A percentile compares a stretch with the other conserved stretches of the same genome.
phyloP scores from a whole-genome alignment of 805 yeast species.

The Wickerhamiella parazyma region DNA sequence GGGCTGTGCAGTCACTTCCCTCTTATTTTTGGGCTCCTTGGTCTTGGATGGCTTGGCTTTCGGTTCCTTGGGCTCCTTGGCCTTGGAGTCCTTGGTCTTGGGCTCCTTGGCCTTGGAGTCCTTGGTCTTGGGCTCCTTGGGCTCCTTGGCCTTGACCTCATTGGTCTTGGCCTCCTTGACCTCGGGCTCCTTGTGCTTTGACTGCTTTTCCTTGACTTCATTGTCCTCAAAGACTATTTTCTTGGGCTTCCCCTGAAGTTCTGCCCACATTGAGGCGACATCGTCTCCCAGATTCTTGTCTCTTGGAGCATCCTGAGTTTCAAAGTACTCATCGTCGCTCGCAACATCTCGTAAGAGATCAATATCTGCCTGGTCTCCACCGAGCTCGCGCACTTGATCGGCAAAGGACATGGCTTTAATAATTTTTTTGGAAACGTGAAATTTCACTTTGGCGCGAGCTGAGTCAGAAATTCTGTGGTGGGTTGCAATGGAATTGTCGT shows the following conservation, averaged over 20 bases:
- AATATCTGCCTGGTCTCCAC: conserved; percentile 78
- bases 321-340: conserved; percentile 24
- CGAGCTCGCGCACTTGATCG: conserved; percentile 64
- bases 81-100: conserved; percentile 20
- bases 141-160: neutral
- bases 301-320: conserved; percentile 23
- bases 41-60: conserved; percentile 18
- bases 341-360: conserved; percentile 44
- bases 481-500: too few species aligned
- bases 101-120: conserved; percentile 26
- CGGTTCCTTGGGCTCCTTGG: conserved; percentile 18
- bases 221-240: conserved; percentile 21
- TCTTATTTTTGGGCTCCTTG: conserved; percentile 15
- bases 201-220: too few species aligned
- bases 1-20: too few species aligned
- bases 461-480: neutral
- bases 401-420: conserved; percentile 30
- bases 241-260: conserved; percentile 12
- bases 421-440: conserved; percentile 2
- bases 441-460: neutral
- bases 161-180: too few species aligned
- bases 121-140: conserved; percentile 7
- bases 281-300: conserved; percentile 13
- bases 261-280: conserved; percentile 19
- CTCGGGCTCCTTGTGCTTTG: neutral